These are phyloP conservation scores for Monilinia polystroma DNA, from an alignment of 2,329 filamentous ascomycete species.

Conservation along the genomic window DNA sequence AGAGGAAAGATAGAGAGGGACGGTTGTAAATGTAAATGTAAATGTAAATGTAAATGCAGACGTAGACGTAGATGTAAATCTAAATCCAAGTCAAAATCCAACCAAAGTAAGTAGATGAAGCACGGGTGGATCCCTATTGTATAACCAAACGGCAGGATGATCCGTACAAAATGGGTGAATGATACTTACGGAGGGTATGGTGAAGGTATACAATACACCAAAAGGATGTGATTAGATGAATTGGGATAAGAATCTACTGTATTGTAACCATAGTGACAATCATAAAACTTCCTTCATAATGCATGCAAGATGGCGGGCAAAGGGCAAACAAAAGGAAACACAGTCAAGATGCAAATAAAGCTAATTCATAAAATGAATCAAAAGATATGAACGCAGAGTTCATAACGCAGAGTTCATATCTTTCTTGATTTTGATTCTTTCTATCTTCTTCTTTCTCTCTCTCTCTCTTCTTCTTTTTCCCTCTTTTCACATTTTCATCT, in stretches of 20 bases:
- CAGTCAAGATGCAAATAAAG: not conserved
- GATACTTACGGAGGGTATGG: not conserved
- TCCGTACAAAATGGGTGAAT: not conserved
- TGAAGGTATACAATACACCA: conserved; percentile 1
- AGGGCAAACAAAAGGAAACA: conserved; percentile 2
- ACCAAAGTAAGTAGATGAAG: no score
- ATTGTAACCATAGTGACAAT: not conserved
- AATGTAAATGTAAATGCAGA: no score
- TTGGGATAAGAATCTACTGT: not conserved
- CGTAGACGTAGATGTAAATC: no score
- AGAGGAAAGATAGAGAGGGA: not conserved
- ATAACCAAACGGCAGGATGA: conserved; percentile 8
- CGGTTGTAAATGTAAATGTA: not conserved
- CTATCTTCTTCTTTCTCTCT: not conserved
- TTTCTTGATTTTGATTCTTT: not conserved
- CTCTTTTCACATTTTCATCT: not conserved
- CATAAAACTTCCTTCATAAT: not conserved
- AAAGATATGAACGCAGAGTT: no score
- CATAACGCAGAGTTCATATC: no score
- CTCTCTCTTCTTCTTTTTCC: not conserved
- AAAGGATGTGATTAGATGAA: conserved; percentile 14
- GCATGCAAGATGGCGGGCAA: not conserved
- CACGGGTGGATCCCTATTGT: not conserved
- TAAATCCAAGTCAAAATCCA: not conserved
- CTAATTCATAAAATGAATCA: not conserved